Base-by-base conservation (phyloP, 371 early-diverging fungal species). In the Rhizopus delemar region DNA sequence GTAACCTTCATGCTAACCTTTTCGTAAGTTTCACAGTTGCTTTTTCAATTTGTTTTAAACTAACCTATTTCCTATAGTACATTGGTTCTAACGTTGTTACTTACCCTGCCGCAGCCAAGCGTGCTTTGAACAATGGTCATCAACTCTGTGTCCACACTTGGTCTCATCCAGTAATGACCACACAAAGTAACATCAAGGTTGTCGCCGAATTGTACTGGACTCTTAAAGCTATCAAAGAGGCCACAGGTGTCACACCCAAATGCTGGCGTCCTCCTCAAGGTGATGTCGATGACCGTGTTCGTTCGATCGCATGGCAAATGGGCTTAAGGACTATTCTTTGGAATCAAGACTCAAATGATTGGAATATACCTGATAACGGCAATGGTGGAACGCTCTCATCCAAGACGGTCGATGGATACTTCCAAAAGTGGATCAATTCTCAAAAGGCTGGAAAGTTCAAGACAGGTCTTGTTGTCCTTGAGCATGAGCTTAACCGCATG, bases 171-270 rank as follows among this genome's bases (percentile, higher is more conserved):
- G 55, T 59, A 8, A 72, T 86, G 75, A 81, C 85, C 15, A 67
- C 78, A 4, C 61, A 68, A 33, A 66, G 73, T 32, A 82, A 79
- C 56, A 75, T 75, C 5, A 62, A 77, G 36, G 66, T 78, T 11
- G 77, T 84, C 33, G 79, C 86, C 31, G 84, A 87, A 51, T 53
- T 86, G 28, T 73, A 82, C 48, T 77, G 78, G 75, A 70, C 75
- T 4, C 64, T 73, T 3, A 61, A 65, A 15, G 74, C 75, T 31
- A 74, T 86, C 65, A 75, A 84, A 66, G 74, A 82, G 41, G 71
- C 76, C 3, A 70, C 72, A 15, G 83, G 83, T 41, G 59, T 76
- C 13, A 78, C 81, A 8, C 73, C 83, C n/a, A 63, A 67, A 35
- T 83, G 82, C 63, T 76, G 71, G 75, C 65, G 85, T 29, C 81